Evolutionary conservation across 2,329 filamentous ascomycete species (phyloP), one percentile per base, ranked within the genome.

Genomic region (Xylaria sp.): DNA sequence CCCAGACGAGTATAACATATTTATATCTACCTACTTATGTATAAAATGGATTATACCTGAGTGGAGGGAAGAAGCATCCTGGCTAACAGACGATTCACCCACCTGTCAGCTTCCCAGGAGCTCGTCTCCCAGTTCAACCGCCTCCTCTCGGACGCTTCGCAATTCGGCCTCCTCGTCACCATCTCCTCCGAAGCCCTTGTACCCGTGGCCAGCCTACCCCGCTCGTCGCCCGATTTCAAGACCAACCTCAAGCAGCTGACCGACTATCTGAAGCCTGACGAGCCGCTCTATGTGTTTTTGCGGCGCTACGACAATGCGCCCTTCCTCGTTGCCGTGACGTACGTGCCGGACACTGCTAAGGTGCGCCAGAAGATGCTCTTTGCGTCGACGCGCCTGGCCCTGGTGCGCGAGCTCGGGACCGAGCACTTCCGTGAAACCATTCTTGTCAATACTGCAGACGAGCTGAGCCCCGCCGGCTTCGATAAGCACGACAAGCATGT

Each of bases 331-430:
- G 91, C 90, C 54, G 83, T 94, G 42, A 93, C 92, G 42, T 96
- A 94, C 79, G 89, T 96, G 6, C 93, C 93, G 31, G 92, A 95
- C 79, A 78, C 88, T 0, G 93, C 93, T 46, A 91, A 90, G 33
- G 92, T 96, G 65, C 89, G 93, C 46, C 91, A 93, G 79, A 96
- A 96, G 85, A 96, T 93, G 90, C 87, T 96, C 26, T 94, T 95
- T 79, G 92, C 93, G 6, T 88, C 89, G 28, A 94, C 93, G 33
- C 87, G 92, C 10, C 83, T 94, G 74, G 92, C 92, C 0, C 85
- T 96, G 1, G 87, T 91, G 59, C 87, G 92, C 49, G 92, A 95
- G 80, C 84, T 96, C 10, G 93, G 93, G 54, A 87, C 89, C 63
- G 92, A 96, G 79, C 86, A 93, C 75, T 95, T 96, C 80, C 84